These are phyloP conservation scores for Camelina hispida DNA, from an alignment of 345 rosid species.

Conservation along the genomic window DNA sequence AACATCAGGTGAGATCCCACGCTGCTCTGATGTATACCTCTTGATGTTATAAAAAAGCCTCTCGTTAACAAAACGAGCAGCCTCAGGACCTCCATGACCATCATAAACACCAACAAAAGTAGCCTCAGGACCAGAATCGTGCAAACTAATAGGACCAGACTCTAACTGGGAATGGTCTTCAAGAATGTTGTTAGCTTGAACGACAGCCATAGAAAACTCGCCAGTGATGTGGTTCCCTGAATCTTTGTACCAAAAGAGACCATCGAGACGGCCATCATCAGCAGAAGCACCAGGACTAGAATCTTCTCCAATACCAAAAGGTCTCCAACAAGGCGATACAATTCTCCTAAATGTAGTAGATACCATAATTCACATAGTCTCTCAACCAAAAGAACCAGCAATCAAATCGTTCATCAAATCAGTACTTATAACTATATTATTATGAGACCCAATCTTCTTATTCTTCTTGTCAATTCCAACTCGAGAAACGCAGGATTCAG, in stretches of 20 bases:
- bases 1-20: slow-evolving; percentile 81
- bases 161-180: slow-evolving; percentile 95
- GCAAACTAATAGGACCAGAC: slow-evolving; percentile 86
- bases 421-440: slow-evolving; percentile 47
- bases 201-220: slow-evolving; percentile 93
- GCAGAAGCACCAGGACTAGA: slow-evolving; percentile 62
- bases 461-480: slow-evolving; percentile 53
- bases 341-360: slow-evolving; percentile 69
- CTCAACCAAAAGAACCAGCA: slow-evolving; percentile 74
- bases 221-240: slow-evolving; percentile 68
- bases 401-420: slow-evolving; percentile 58
- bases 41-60: slow-evolving; percentile 68
- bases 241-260: slow-evolving; percentile 91
- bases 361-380: slow-evolving; percentile 80
- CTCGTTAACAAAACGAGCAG: slow-evolving; percentile 81
- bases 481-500: slow-evolving; percentile 54
- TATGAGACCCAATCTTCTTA: slow-evolving; percentile 49
- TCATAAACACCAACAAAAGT: slow-evolving; percentile 98
- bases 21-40: slow-evolving; percentile 67
- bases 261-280: slow-evolving; percentile 64
- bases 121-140: slow-evolving; percentile 80
- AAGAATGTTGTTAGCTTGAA: slow-evolving; percentile 80
- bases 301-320: slow-evolving; percentile 70
- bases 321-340: slow-evolving; percentile 92
- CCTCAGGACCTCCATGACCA: slow-evolving; percentile 99